Conservation (phyloP, 345 rosid genomes). For the rapeseed (Brassica napus) region DNA sequence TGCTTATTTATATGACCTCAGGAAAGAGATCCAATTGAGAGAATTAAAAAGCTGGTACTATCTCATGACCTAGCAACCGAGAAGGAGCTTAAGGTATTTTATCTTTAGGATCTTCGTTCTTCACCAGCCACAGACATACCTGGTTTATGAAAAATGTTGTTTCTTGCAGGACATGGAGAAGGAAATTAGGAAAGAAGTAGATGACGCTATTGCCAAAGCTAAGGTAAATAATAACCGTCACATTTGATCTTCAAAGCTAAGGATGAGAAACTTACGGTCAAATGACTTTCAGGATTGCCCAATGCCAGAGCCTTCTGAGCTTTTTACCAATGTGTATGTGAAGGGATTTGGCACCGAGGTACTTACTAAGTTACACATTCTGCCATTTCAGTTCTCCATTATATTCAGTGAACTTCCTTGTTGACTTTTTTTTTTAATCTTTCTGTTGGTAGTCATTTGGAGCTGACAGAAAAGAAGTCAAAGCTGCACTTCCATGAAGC, state of each 20-base stretch:
- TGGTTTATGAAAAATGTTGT: no score
- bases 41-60: constrained; percentile 75
- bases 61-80: constrained; percentile 86
- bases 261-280: not conserved
- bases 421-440: not conserved
- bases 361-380: constrained; percentile 22
- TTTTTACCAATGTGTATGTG: constrained; percentile 72
- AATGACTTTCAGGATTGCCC: constrained; percentile 75
- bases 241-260: not conserved
- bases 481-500: constrained; percentile 64
- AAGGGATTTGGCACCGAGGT: constrained; percentile 88
- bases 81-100: constrained; percentile 84
- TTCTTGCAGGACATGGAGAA: constrained; percentile 80
- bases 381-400: not conserved
- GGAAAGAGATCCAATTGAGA: constrained; percentile 96
- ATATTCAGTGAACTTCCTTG: not conserved
- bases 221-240: constrained; percentile 50
- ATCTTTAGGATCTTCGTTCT: not conserved
- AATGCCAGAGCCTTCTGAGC: constrained; percentile 89
- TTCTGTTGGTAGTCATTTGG: constrained; percentile 63
- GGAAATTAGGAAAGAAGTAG: constrained; percentile 86
- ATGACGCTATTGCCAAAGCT: constrained; percentile 92
- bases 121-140: not conserved
- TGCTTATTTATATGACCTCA: constrained; percentile 31
- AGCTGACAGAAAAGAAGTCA: constrained; percentile 86